A percentile compares a stretch with the other conserved stretches of the same genome.
Evolutionary conservation across 1,139 yeast genomes (phyloP).

Genomic region (Debaryomyces nepalensis): DNA sequence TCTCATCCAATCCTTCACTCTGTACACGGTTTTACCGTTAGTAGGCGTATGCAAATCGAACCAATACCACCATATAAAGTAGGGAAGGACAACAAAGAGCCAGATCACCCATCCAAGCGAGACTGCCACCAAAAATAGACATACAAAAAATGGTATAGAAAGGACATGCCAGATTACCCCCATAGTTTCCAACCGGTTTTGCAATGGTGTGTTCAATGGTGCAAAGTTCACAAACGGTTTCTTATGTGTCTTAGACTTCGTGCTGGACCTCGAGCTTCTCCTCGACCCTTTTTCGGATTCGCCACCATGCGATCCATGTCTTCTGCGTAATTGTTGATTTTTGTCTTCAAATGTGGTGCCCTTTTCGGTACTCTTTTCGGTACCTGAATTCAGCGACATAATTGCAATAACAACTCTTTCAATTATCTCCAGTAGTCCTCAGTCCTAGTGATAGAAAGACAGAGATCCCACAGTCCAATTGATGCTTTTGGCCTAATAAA

Average conservation of each 20-base stretch:
- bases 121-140: constrained; percentile 56
- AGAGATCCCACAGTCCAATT: too few species aligned
- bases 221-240: constrained; percentile 41
- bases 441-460: too few species aligned
- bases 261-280: constrained; percentile 1
- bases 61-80: constrained; percentile 61
- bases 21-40: constrained; percentile 67
- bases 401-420: neutral
- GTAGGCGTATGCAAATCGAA: constrained; percentile 67
- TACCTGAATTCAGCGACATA: neutral
- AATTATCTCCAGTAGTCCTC: too few species aligned
- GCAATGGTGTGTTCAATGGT: constrained; percentile 59
- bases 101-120: constrained; percentile 73
- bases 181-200: constrained; percentile 67
- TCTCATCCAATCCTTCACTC: constrained; percentile 64
- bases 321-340: neutral
- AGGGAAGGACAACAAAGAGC: constrained; percentile 62
- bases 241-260: constrained; percentile 1
- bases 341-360: neutral
- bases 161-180: constrained; percentile 79
- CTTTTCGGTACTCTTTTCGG: neutral
- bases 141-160: constrained; percentile 63
- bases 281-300: neutral
- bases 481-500: neutral
- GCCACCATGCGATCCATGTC: neutral